These are phyloP conservation scores for Aspergillus melleus DNA, from an alignment of 2,329 filamentous ascomycete genomes.

Conservation along the genomic window DNA sequence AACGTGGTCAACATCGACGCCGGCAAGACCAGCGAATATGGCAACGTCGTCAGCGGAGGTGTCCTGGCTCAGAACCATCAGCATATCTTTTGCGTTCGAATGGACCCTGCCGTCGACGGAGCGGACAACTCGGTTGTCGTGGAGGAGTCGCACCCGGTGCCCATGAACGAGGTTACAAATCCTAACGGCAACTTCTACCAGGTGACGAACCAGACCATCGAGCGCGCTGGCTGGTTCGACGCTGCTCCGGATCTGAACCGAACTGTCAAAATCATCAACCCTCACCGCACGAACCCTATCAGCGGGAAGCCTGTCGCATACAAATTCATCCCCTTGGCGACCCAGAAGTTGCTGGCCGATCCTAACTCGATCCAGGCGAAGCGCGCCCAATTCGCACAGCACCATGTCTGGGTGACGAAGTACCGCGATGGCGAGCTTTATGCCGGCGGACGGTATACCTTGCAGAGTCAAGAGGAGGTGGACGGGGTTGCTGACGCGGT, in stretches of 20 bases:
- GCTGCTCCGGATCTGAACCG: slow-evolving; percentile 45
- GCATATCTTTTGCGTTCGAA: slow-evolving; percentile 70
- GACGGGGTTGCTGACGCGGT: slow-evolving; percentile 36
- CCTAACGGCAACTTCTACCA: slow-evolving; percentile 55
- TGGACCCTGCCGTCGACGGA: slow-evolving; percentile 61
- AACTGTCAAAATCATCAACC: slow-evolving; percentile 60
- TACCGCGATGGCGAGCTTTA: slow-evolving; percentile 55
- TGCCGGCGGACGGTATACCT: slow-evolving; percentile 56
- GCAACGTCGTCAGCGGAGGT: slow-evolving; percentile 65
- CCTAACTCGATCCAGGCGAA: slow-evolving; percentile 52
- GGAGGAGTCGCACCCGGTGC: slow-evolving; percentile 60
- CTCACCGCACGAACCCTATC: slow-evolving; percentile 52
- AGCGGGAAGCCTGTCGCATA: slow-evolving; percentile 56
- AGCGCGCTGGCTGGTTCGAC: slow-evolving; percentile 51
- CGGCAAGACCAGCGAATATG: slow-evolving; percentile 62
- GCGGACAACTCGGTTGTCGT: slow-evolving; percentile 55
- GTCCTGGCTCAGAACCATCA: slow-evolving; percentile 70
- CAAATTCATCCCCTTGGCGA: slow-evolving; percentile 57
- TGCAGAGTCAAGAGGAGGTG: slow-evolving; percentile 49
- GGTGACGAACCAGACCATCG: slow-evolving; percentile 47
- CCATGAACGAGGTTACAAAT: slow-evolving; percentile 53
- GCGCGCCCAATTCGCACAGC: slow-evolving; percentile 56
- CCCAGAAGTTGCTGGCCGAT: slow-evolving; percentile 59
- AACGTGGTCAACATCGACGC: slow-evolving; percentile 64
- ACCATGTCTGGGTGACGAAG: slow-evolving; percentile 57